Conservation (phyloP, 73 alveolate species). For the Strombidium stylifer region DNA sequence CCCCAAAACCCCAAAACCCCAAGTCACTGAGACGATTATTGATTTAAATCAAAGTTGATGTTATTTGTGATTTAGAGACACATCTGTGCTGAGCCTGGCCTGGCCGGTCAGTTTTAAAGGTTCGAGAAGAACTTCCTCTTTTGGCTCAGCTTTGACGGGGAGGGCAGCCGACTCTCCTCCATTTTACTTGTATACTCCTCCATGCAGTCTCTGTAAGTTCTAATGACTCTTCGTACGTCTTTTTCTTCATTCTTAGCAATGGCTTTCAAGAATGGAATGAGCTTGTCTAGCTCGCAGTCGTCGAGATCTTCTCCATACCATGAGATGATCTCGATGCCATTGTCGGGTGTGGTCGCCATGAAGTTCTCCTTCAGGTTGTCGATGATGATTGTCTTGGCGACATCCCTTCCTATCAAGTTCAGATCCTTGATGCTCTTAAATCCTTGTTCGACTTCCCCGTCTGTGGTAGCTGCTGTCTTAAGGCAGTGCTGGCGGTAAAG, state of each 20-base stretch:
- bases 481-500: conserved; percentile 26
- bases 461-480: too few species aligned
- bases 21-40: too few species aligned
- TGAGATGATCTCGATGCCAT: conserved; percentile 63
- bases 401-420: conserved; percentile 70
- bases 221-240: conserved; percentile 21
- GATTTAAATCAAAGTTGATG: too few species aligned
- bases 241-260: conserved; percentile 12
- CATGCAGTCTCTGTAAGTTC: conserved; percentile 12
- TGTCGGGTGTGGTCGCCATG: conserved; percentile 47
- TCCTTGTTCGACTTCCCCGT: too few species aligned
- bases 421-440: conserved; percentile 66
- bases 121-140: too few species aligned
- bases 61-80: too few species aligned
- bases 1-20: too few species aligned
- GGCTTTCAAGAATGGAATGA: conserved; percentile 45
- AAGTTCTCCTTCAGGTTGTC: conserved; percentile 79
- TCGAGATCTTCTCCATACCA: conserved; percentile 82
- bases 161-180: not conserved
- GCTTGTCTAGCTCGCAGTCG: conserved; percentile 59
- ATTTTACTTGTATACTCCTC: not conserved
- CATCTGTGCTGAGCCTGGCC: too few species aligned
- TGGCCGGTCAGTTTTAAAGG: too few species aligned
- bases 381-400: conserved; percentile 62
- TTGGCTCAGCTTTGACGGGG: too few species aligned